phyloP scores from a whole-genome alignment of 139 green algal genomes.

The Chlorella vulgaris region DNA sequence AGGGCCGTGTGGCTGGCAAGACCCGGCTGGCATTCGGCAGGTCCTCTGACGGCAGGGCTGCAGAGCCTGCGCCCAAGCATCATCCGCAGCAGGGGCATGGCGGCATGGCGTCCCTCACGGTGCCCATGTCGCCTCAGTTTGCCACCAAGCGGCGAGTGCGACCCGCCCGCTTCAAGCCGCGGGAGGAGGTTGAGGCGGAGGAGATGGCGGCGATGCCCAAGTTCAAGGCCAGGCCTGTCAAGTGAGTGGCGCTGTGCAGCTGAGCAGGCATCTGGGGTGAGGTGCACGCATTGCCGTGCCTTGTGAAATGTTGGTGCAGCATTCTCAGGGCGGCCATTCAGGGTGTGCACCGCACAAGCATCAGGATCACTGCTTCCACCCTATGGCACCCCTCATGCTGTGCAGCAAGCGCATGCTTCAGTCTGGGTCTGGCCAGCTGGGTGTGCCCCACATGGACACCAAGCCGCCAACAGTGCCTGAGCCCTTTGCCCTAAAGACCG shows the following conservation, averaged over 20 bases:
- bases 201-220: slow-evolving; percentile 56
- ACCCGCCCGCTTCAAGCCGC: slow-evolving; percentile 57
- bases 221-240: slow-evolving; percentile 62
- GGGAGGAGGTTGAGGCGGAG: slow-evolving; percentile 62
- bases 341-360: too few relatives aligned
- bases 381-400: too few relatives aligned
- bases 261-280: too few relatives aligned
- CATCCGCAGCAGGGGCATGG: neutral
- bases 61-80: neutral
- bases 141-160: slow-evolving; percentile 52
- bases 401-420: slow-evolving; percentile 53
- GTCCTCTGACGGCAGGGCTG: neutral
- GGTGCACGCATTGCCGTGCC: too few relatives aligned
- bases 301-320: too few relatives aligned
- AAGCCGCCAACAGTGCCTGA: slow-evolving; percentile 45
- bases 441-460: slow-evolving; percentile 54
- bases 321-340: too few relatives aligned
- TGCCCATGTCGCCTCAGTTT: slow-evolving; percentile 45
- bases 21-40: neutral
- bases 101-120: neutral
- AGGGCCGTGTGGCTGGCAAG: slow-evolving; percentile 4
- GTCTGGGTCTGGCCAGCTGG: slow-evolving; percentile 40
- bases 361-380: too few relatives aligned
- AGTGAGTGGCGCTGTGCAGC: slow-evolving; percentile 60
- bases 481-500: slow-evolving; percentile 51